phyloP scores from a whole-genome alignment of 441 rosid species.

The Pelargonium fulgidum region DNA sequence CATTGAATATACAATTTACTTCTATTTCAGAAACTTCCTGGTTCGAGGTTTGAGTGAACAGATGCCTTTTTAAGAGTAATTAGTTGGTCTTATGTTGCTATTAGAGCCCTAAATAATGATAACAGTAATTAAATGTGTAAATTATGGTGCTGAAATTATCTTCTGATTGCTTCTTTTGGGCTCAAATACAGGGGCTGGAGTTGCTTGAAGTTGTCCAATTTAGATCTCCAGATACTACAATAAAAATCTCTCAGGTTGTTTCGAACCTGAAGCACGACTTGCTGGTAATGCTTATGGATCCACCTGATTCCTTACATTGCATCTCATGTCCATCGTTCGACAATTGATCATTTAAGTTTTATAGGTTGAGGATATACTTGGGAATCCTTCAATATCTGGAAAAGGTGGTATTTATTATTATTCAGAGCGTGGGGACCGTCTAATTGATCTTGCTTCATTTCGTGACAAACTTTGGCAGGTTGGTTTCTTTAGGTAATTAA shows the following conservation, averaged over 20 bases:
- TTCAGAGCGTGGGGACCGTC: conserved; percentile 92
- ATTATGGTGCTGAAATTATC: conserved; percentile 17
- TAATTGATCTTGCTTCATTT: conserved; percentile 75
- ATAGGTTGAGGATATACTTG: conserved; percentile 83
- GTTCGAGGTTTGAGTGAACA: neutral
- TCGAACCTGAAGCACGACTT: conserved; percentile 58
- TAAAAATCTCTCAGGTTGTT: conserved; percentile 61
- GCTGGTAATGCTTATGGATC: conserved; percentile 45
- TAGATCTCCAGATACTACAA: conserved; percentile 73
- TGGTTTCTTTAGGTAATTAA: conserved; percentile 22
- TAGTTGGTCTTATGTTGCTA: neutral
- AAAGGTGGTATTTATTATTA: conserved; percentile 78
- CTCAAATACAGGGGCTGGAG: conserved; percentile 59
- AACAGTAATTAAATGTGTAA: neutral
- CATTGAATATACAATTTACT: neutral
- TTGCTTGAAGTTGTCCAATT: conserved; percentile 87
- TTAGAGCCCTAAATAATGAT: no score
- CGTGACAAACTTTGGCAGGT: conserved; percentile 90
- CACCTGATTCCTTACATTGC: neutral
- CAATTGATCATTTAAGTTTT: conserved; percentile 20
- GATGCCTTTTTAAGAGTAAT: neutral
- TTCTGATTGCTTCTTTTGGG: conserved; percentile 16
- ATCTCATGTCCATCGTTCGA: neutral
- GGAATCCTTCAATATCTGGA: conserved; percentile 57
- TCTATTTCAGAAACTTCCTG: neutral